Evolutionary conservation across 352 stramenopile species (phyloP).

Genomic region (Globisporangium orthogonon): DNA sequence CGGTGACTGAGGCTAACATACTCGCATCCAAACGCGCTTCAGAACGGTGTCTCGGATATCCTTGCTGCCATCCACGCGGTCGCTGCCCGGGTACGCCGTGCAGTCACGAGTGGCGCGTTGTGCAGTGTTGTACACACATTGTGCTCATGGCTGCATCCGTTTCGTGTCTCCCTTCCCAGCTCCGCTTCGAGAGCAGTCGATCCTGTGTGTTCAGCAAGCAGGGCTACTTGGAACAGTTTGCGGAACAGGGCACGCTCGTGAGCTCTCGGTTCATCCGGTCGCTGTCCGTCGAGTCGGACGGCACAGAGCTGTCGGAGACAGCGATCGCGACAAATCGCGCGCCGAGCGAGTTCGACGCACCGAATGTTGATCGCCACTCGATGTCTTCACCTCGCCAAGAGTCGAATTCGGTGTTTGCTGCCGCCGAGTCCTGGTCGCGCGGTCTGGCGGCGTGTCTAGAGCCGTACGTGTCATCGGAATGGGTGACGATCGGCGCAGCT

Average conservation of each 20-base stretch:
- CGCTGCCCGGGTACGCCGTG: constrained; percentile 29
- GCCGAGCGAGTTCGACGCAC: not conserved
- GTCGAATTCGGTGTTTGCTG: not conserved
- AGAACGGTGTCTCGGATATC: constrained; percentile 55
- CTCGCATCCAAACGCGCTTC: not conserved
- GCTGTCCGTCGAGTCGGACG: constrained; percentile 14
- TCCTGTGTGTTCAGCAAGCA: constrained; percentile 1
- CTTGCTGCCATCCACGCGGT: constrained; percentile 45
- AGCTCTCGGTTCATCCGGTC: constrained; percentile 17
- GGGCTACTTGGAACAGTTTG: constrained; percentile 17
- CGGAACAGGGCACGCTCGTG: constrained; percentile 16
- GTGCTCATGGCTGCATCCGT: not conserved
- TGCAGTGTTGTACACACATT: not conserved
- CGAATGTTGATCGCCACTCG: not conserved
- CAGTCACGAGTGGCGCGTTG: not conserved
- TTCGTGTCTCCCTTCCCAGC: constrained; percentile 3
- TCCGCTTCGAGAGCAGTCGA: constrained; percentile 15
- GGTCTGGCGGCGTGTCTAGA: not conserved
- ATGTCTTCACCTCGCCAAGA: not conserved
- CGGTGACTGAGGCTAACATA: not conserved
- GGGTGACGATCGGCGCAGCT: constrained; percentile 22
- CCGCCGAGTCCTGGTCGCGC: not conserved
- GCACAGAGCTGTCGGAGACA: constrained; percentile 10
- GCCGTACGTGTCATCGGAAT: constrained; percentile 11
- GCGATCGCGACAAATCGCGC: not conserved